Conservation (phyloP, 768 basidiomycete species). For the Pilatotrama ljubarskyi region DNA sequence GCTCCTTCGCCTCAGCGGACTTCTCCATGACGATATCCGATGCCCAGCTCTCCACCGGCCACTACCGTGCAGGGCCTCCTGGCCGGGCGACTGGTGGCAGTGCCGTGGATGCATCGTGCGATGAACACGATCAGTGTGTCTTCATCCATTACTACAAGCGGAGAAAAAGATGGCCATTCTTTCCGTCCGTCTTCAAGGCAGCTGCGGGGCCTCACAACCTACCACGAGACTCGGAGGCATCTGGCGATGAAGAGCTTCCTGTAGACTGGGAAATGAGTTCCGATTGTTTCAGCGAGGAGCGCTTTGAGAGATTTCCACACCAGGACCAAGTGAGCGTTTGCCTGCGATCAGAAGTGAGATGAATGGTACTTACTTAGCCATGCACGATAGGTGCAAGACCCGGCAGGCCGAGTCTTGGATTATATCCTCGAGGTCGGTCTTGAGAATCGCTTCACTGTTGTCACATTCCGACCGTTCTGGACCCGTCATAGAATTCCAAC, state of each 20-base stretch:
- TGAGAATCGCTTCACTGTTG: background rate
- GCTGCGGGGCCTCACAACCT: background rate
- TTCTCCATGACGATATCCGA: background rate
- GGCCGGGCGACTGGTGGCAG: background rate
- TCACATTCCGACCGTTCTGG: background rate
- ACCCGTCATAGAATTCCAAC: background rate
- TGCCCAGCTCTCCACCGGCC: background rate
- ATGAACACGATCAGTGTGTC: slow-evolving; percentile 13
- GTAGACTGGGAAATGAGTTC: background rate
- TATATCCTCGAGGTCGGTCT: background rate
- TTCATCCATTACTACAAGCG: slow-evolving; percentile 21
- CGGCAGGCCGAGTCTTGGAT: background rate
- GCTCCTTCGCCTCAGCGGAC: background rate
- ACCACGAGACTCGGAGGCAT: background rate
- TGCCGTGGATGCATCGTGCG: background rate
- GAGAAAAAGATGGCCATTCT: background rate
- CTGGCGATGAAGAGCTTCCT: background rate
- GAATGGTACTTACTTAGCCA: background rate
- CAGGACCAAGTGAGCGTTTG: background rate
- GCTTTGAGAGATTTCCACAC: too few relatives aligned
- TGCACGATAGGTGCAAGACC: background rate
- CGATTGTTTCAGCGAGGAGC: too few relatives aligned
- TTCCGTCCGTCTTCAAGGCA: background rate
- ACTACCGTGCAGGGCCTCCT: background rate
- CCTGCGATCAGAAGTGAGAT: background rate